Base-by-base conservation (phyloP, 202 grass and related monocot species). In the Zizania palustris region DNA sequence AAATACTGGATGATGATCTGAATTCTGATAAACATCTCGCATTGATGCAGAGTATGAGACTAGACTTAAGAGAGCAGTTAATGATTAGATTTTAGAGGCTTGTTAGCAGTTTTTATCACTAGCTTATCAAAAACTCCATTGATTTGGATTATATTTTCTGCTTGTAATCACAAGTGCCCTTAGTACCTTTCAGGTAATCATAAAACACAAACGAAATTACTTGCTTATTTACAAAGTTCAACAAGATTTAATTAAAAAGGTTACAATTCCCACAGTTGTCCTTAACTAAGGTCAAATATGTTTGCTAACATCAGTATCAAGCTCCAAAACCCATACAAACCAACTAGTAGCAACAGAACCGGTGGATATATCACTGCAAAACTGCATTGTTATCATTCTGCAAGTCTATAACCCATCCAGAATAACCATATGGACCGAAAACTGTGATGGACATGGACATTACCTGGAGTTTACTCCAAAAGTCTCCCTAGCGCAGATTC, bases 11-110 rank as follows among this genome's bases (percentile, higher is more conserved):
- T 16, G 16, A 73, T 45, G 55, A 49, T 33, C n/a, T 54, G 22
- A 42, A 42, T 42, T 42, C 40, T 42, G 40, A 58, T 5, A 54
- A 48, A 45, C 60, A 67, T 63, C 13, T 20, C 65, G 13, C 60
- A 34, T 63, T 51, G 45, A 74, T 65, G 14, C 16, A 81, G 49
- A 51, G 58, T 69, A 41, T 63, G 39, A 51, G 45, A 75, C 57
- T 69, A 58, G 77, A 7, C 11, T 71, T 65, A 22, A 57, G 35
- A 77, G 11, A 75, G 7, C 1, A 56, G 10, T 42, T 71, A 18
- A 53, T 19, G 28, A 28, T 28, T 28, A 28, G 28, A 28, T 28
- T 28, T 28, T 63, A 55, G 20, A 45, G 39, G 28, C 41, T 63
- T 50, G 1, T 72, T 77, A 54, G 6, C 59, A 15, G 49, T 34